Conservation (phyloP, 169 alveolate species). For the Eimeria brunetti region DNA sequence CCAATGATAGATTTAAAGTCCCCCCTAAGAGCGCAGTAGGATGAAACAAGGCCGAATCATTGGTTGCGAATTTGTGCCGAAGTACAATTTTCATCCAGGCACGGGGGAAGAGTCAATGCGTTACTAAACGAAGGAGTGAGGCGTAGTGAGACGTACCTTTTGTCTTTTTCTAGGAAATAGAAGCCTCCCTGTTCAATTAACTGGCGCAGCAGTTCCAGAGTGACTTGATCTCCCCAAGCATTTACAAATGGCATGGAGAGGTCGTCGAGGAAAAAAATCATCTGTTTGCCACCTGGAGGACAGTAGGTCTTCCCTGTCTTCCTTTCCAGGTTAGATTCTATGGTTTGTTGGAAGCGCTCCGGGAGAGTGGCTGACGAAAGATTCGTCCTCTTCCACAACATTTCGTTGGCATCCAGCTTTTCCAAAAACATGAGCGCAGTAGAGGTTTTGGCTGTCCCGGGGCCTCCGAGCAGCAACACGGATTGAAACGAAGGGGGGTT, state of each 20-base stretch:
- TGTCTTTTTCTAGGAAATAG: constrained; percentile 96
- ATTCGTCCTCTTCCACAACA: constrained; percentile 95
- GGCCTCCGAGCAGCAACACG: constrained; percentile 94
- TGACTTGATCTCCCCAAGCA: constrained; percentile 98
- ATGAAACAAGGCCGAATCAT: not conserved
- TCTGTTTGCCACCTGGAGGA: constrained; percentile 94
- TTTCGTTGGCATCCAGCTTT: constrained; percentile 79
- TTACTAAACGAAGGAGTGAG: not conserved
- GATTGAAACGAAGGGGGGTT: constrained; percentile 87
- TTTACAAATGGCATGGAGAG: constrained; percentile 97
- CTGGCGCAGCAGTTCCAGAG: constrained; percentile 96
- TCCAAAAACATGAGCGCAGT: constrained; percentile 94
- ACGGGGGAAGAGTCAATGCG: not conserved
- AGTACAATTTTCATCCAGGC: not conserved
- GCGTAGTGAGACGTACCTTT: constrained; percentile 80
- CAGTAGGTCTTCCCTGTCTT: constrained; percentile 95
- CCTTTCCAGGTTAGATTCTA: constrained; percentile 97
- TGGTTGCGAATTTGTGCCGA: not conserved
- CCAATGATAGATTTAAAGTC: constrained; percentile 94
- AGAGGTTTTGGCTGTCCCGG: constrained; percentile 98
- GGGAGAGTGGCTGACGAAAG: constrained; percentile 97
- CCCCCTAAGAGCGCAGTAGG: constrained; percentile 87
- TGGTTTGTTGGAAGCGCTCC: constrained; percentile 93
- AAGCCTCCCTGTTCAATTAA: constrained; percentile 96
- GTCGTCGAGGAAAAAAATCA: constrained; percentile 97